These are phyloP conservation scores for Galerina marginata DNA, from an alignment of 768 basidiomycete species.

Conservation along the genomic window DNA sequence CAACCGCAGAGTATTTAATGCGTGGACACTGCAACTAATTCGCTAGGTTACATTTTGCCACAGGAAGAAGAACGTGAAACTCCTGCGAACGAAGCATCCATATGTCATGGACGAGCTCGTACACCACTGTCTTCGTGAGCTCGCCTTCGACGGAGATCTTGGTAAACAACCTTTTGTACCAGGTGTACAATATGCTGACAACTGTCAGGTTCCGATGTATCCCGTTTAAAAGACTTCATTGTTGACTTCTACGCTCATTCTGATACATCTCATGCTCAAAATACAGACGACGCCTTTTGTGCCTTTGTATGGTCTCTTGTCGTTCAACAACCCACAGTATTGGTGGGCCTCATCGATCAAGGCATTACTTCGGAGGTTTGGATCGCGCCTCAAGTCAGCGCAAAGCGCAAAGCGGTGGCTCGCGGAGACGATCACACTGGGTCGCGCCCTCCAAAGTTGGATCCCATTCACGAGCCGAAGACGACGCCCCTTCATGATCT, in stretches of 20 bases:
- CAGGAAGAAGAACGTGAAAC: not conserved
- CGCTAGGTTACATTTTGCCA: no score
- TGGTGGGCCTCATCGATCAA: constrained; percentile 72
- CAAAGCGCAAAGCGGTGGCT: constrained; percentile 65
- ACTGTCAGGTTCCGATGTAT: constrained; percentile 69
- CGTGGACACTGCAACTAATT: no score
- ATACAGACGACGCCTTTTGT: constrained; percentile 75
- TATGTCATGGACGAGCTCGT: constrained; percentile 80
- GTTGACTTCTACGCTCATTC: constrained; percentile 62
- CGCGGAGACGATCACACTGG: constrained; percentile 56
- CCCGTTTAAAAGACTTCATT: constrained; percentile 76
- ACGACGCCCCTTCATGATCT: constrained; percentile 62
- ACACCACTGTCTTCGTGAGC: constrained; percentile 82
- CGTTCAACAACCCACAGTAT: constrained; percentile 73
- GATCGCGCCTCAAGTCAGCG: constrained; percentile 77
- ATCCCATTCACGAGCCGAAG: constrained; percentile 60
- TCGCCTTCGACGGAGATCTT: constrained; percentile 89
- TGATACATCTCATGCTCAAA: constrained; percentile 50
- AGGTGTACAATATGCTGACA: constrained; percentile 36
- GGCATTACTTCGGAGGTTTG: constrained; percentile 70
- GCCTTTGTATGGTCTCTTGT: constrained; percentile 85
- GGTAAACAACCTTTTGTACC: constrained; percentile 57
- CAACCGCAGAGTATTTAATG: no score
- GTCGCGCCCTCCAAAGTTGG: constrained; percentile 49
- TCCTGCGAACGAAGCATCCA: not conserved